Evolutionary conservation across 169 alveolate genomes (phyloP).

Genomic region (Toxoplasma gondii): DNA sequence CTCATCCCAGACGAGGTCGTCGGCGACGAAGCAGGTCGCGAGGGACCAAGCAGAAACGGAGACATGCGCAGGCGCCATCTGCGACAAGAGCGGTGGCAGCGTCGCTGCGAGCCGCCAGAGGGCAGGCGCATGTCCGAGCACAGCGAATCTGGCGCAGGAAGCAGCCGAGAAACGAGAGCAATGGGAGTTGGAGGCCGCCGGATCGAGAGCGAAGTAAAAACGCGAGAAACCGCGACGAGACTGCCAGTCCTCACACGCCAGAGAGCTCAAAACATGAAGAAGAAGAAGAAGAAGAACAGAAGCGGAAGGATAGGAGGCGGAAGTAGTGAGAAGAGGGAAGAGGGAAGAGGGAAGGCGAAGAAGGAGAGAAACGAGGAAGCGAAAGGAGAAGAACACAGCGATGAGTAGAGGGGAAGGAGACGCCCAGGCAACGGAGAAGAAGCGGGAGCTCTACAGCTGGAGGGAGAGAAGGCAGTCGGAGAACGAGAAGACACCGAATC

Average conservation of each 20-base stretch:
- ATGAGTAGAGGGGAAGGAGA: too few relatives aligned
- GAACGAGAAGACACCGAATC: too few relatives aligned
- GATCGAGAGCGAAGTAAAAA: neutral
- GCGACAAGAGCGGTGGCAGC: constrained; percentile 51
- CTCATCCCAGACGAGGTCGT: constrained; percentile 36
- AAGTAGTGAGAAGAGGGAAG: too few relatives aligned
- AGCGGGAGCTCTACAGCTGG: too few relatives aligned
- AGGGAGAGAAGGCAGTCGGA: too few relatives aligned
- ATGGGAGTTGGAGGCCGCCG: neutral
- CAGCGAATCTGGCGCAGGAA: constrained; percentile 34
- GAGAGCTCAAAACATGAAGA: neutral
- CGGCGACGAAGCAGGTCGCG: constrained; percentile 35
- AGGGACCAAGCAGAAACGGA: constrained; percentile 61
- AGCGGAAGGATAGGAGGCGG: neutral
- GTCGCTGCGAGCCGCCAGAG: constrained; percentile 48
- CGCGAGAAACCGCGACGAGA: neutral
- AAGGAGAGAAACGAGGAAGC: neutral
- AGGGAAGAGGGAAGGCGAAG: too few relatives aligned
- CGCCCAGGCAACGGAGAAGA: too few relatives aligned
- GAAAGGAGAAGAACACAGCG: too few relatives aligned
- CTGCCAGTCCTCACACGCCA: constrained; percentile 11
- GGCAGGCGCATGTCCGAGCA: constrained; percentile 53
- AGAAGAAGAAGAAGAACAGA: neutral
- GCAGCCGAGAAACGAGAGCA: constrained; percentile 4
- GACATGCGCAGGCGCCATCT: constrained; percentile 37